Percentiles rank a stretch among this genome's conserved stretches.
Conservation (phyloP, 352 stramenopile genomes). For the Globisporangium echinulatum region DNA sequence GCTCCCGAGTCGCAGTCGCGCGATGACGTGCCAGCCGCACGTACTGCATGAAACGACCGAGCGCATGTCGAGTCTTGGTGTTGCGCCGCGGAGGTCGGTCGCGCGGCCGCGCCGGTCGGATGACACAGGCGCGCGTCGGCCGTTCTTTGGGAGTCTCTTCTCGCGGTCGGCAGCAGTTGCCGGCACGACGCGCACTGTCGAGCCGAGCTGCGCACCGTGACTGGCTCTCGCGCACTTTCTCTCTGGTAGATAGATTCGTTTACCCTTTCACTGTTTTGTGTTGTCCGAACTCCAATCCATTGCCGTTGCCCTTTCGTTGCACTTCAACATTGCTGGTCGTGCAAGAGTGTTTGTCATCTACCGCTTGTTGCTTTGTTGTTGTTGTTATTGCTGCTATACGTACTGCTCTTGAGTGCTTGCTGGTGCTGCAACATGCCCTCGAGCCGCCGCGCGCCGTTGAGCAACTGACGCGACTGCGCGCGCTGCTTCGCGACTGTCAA, state of each 20-base stretch:
- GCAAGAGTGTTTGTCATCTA: neutral
- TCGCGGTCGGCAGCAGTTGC: slow-evolving; percentile 10
- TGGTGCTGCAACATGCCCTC: slow-evolving; percentile 59
- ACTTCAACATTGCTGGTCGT: too few relatives aligned
- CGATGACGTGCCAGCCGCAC: slow-evolving; percentile 12
- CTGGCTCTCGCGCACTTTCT: neutral
- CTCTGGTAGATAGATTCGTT: neutral
- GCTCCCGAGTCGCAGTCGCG: neutral
- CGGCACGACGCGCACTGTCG: neutral
- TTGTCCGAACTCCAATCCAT: too few relatives aligned
- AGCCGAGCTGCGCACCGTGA: too few relatives aligned
- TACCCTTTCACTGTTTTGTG: neutral
- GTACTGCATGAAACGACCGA: slow-evolving; percentile 3
- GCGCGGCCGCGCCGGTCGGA: slow-evolving; percentile 19
- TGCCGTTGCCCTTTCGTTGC: too few relatives aligned
- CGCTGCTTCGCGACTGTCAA: slow-evolving; percentile 66
- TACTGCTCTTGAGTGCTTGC: slow-evolving; percentile 8
- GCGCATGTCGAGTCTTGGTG: neutral
- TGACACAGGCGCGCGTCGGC: slow-evolving; percentile 14
- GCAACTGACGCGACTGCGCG: slow-evolving; percentile 66
- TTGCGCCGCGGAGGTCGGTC: slow-evolving; percentile 5
- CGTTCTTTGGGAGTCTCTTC: slow-evolving; percentile 44
- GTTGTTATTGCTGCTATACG: neutral
- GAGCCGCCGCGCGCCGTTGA: slow-evolving; percentile 60
- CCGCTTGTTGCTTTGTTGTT: slow-evolving; percentile 1